Conservation (phyloP, 495 filamentous ascomycete species). For the Xylaria curta region DNA sequence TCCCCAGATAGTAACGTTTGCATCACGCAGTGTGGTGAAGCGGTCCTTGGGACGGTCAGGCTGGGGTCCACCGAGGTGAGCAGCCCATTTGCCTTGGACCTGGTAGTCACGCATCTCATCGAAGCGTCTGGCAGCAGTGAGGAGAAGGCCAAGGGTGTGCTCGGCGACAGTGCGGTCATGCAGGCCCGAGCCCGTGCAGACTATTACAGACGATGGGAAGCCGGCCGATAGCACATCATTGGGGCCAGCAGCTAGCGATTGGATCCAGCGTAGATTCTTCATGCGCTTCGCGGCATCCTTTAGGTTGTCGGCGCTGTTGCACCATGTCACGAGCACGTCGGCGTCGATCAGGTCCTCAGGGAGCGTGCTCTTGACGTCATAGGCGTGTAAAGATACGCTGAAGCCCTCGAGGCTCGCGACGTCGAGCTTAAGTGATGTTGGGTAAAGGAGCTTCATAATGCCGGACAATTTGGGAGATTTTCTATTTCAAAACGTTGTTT, state of each 20-base stretch:
- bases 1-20: conserved; percentile 67
- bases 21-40: conserved; percentile 62
- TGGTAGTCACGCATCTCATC: conserved; percentile 66
- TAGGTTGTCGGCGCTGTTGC: conserved; percentile 60
- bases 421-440: conserved; percentile 61
- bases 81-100: conserved; percentile 58
- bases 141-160: conserved; percentile 60
- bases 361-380: conserved; percentile 60
- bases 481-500: not conserved
- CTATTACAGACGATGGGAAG: conserved; percentile 49
- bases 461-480: not conserved
- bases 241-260: conserved; percentile 65
- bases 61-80: conserved; percentile 63
- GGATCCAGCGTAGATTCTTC: conserved; percentile 64
- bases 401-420: conserved; percentile 58
- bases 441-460: conserved; percentile 67
- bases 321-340: conserved; percentile 63
- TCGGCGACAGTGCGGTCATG: conserved; percentile 68
- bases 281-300: conserved; percentile 55
- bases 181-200: conserved; percentile 65
- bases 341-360: conserved; percentile 60
- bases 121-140: conserved; percentile 58
- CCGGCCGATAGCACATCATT: conserved; percentile 66
- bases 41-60: conserved; percentile 51
- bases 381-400: conserved; percentile 56